phyloP scores from a whole-genome alignment of 495 filamentous ascomycete species.

The Penicillium lividum region DNA sequence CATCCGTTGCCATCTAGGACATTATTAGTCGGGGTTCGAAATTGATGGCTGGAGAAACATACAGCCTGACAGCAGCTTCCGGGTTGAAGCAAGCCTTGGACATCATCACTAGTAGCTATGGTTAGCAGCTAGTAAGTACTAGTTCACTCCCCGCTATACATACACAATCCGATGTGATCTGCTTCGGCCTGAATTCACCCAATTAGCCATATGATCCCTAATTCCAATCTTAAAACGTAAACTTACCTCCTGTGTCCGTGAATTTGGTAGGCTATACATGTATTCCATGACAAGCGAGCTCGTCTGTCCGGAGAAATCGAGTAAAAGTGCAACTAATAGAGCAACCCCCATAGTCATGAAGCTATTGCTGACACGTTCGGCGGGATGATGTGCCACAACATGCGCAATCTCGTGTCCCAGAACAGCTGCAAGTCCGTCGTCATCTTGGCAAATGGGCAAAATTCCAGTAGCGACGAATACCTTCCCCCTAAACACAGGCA shows the following conservation, averaged over 20 bases:
- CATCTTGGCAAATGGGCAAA: conserved; percentile 66
- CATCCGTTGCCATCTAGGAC: conserved; percentile 70
- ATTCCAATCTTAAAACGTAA: neutral
- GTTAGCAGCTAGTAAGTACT: conserved; percentile 12
- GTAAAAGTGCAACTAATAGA: conserved; percentile 49
- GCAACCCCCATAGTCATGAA: conserved; percentile 57
- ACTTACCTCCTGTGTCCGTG: conserved; percentile 63
- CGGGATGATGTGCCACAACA: conserved; percentile 76
- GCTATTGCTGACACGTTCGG: conserved; percentile 69
- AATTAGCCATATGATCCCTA: neutral
- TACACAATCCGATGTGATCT: conserved; percentile 83
- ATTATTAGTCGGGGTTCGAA: neutral
- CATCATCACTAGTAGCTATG: conserved; percentile 56
- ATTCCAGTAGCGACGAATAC: conserved; percentile 92
- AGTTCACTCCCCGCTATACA: conserved; percentile 30
- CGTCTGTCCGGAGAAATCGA: conserved; percentile 50
- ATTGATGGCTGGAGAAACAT: conserved; percentile 11
- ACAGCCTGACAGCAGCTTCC: conserved; percentile 64
- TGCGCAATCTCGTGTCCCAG: conserved; percentile 96
- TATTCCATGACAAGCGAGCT: conserved; percentile 55
- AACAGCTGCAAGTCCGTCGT: conserved; percentile 80
- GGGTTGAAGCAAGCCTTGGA: conserved; percentile 72
- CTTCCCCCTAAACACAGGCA: conserved; percentile 60
- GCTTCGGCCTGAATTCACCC: conserved; percentile 54
- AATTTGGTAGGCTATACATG: conserved; percentile 67